Base-by-base conservation (phyloP, 805 yeast genomes). In the Candida orba region DNA sequence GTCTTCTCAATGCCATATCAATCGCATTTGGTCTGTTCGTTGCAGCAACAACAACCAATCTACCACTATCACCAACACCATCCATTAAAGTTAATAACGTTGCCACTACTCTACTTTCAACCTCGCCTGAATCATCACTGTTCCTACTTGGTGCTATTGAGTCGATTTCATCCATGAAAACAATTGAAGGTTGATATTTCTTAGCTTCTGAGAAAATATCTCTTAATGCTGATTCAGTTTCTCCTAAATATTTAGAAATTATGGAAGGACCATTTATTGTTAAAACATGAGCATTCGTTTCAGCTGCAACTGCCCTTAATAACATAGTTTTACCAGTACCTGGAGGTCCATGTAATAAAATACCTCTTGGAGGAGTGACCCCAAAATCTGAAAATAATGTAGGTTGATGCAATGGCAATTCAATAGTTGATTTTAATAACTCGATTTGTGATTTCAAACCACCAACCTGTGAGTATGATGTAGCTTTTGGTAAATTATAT, bases 271-370 rank as follows among this genome's bases (percentile, higher is more conserved):
- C 96, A 59, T 85, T 84, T 22, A 93, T 82, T 3, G 84, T 80
- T 37, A 93, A 69, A 0, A 91, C 79, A 62, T 91, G 99, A 0
- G 95, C 95, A 48, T 82, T 74, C 2, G 76, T 68, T 46, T 84
- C 91, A 49, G 78, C 72, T 0, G 96, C 95, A 9, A 91, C 79
- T 24, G 95, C 83, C 43, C 85, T 74, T 32, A 93, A 68, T 8
- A 93, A 71, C 87, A 90, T 78, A 1, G 97, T 85, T 60, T 91
- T 91, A 41, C 99, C 99, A 0, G 97, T 91, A 4, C 99, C 99
- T 3, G 98, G 93, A 3, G 97, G 95, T 0, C 99, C 99, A 65
- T 91, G 95, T 12, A 91, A 64, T 14, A 91, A 66, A n/a, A 91
- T 79, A 31, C 99, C 99, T 45, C 96, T 71, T 13, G 96, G 96